phyloP scores from a whole-genome alignment of 208 protist genomes.

The Endotrypanum monterogeii region DNA sequence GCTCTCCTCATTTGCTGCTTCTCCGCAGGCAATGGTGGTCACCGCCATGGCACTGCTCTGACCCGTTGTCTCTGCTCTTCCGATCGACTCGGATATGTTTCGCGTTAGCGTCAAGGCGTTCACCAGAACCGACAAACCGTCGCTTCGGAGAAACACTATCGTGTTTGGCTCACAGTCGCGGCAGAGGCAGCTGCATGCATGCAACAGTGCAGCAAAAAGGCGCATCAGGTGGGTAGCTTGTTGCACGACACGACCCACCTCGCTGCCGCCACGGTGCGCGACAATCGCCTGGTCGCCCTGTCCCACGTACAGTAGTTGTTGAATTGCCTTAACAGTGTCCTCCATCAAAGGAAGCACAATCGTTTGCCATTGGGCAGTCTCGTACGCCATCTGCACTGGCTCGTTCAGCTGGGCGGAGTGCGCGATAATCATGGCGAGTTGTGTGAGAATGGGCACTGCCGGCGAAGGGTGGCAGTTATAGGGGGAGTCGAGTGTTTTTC shows the following conservation, averaged over 20 bases:
- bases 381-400: conserved; percentile 52
- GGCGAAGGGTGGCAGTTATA: not conserved
- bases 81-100: not conserved
- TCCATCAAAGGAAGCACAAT: conserved; percentile 29
- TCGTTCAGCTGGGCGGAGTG: conserved; percentile 74
- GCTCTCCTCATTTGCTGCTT: not conserved
- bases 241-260: not conserved
- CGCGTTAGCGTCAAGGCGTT: conserved; percentile 17
- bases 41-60: not conserved
- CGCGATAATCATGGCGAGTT: conserved; percentile 27
- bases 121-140: conserved; percentile 35
- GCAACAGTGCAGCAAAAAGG: conserved; percentile 46
- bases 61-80: not conserved
- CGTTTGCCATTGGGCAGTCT: conserved; percentile 34
- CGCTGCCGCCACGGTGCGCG: not conserved
- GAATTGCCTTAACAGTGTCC: conserved; percentile 4
- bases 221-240: conserved; percentile 11
- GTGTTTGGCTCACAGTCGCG: conserved; percentile 56
- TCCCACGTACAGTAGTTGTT: not conserved
- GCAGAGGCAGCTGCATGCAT: conserved; percentile 74
- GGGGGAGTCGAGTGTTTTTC: not conserved
- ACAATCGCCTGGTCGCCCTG: not conserved
- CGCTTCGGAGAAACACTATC: conserved; percentile 38
- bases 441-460: conserved; percentile 1
- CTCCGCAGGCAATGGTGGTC: not conserved